phyloP scores from a whole-genome alignment of 352 stramenopile species.

The Phytophthora citricola region DNA sequence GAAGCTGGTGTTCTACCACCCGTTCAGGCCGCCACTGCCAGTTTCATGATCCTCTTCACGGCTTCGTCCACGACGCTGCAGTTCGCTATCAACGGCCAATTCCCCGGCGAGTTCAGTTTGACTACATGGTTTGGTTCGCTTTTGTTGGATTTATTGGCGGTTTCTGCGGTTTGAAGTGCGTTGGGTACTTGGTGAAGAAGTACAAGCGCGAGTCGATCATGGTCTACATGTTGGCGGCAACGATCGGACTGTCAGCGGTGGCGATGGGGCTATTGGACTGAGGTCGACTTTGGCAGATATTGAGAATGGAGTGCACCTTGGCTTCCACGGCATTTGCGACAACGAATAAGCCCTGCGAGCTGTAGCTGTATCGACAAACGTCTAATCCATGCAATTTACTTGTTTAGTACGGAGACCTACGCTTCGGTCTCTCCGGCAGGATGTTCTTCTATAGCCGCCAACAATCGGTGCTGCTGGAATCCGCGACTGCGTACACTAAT shows the following conservation, averaged over 20 bases:
- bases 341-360: constrained; percentile 37
- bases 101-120: constrained; percentile 78
- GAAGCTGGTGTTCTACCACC: constrained; percentile 94
- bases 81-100: constrained; percentile 79
- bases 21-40: constrained; percentile 91
- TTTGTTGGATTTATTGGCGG: constrained; percentile 90
- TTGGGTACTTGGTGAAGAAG: constrained; percentile 91
- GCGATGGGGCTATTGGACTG: constrained; percentile 69
- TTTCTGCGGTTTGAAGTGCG: constrained; percentile 70
- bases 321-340: constrained; percentile 69
- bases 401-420: constrained; percentile 18
- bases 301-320: constrained; percentile 56
- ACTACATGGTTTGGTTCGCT: constrained; percentile 92
- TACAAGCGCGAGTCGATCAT: constrained; percentile 86
- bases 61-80: constrained; percentile 93
- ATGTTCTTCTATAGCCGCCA: constrained; percentile 54
- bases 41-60: constrained; percentile 89
- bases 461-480: constrained; percentile 36
- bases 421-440: constrained; percentile 33
- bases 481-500: constrained; percentile 60
- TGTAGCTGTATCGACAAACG: constrained; percentile 12
- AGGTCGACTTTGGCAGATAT: constrained; percentile 57
- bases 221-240: constrained; percentile 69
- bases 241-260: constrained; percentile 70
- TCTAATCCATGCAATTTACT: constrained; percentile 7